Percentiles rank a stretch among this genome's conserved stretches.
These are phyloP conservation scores for Emmonsiellopsis sp. DNA, from an alignment of 2,329 filamentous ascomycete genomes.

Conservation along the genomic window DNA sequence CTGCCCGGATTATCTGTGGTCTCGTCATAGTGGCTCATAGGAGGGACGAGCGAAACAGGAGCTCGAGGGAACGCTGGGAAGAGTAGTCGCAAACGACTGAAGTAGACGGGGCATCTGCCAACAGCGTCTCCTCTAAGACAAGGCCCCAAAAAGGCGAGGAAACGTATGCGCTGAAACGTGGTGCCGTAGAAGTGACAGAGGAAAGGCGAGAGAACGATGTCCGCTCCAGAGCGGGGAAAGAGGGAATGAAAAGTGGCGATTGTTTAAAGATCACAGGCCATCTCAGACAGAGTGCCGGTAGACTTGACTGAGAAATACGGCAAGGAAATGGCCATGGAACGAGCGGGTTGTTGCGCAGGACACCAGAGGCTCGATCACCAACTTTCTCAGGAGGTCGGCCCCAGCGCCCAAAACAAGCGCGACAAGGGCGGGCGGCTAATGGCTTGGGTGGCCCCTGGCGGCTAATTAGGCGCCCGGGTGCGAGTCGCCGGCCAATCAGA, in stretches of 20 bases:
- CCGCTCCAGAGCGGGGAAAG: slow-evolving; percentile 11
- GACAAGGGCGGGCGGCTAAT: background rate
- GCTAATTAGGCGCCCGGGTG: background rate
- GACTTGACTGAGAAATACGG: background rate
- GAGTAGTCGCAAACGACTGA: background rate
- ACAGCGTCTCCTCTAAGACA: background rate
- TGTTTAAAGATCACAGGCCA: slow-evolving; percentile 8
- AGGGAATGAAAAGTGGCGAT: slow-evolving; percentile 14
- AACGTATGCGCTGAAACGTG: slow-evolving; percentile 13
- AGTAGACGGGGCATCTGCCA: slow-evolving; percentile 5
- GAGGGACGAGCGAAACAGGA: slow-evolving; percentile 2
- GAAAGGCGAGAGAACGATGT: slow-evolving; percentile 7
- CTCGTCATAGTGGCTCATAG: slow-evolving; percentile 27
- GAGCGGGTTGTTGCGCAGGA: background rate
- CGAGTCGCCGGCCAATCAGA: background rate
- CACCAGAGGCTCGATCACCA: background rate
- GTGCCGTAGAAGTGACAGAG: background rate
- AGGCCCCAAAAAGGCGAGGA: background rate
- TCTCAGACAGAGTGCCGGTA: background rate
- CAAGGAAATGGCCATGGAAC: background rate
- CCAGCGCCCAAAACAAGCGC: background rate
- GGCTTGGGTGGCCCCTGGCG: background rate
- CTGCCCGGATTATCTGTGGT: slow-evolving; percentile 38
- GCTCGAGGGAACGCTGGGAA: background rate
- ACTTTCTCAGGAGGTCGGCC: slow-evolving; percentile 1